Evolutionary conservation across 176 grass and related monocot species (phyloP).

Genomic region (Olyra latifolia): DNA sequence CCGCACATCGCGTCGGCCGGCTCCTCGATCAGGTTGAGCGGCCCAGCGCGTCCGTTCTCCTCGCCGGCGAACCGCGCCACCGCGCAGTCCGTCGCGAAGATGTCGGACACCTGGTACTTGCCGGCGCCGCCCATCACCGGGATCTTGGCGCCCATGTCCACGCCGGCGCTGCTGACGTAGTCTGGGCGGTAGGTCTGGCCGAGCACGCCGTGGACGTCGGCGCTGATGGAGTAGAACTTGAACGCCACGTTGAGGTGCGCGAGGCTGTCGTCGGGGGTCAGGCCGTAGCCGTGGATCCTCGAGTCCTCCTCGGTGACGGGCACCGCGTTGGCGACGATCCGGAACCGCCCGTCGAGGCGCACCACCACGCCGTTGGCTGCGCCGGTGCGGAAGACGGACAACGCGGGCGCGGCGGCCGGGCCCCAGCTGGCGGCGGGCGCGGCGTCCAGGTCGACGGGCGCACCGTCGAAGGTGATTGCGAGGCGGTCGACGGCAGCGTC

Average conservation of each 20-base stretch:
- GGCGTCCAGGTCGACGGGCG: slow-evolving; percentile 24
- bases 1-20: slow-evolving; percentile 37
- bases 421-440: slow-evolving; percentile 36
- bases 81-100: slow-evolving; percentile 51
- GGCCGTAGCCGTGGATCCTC: slow-evolving; percentile 40
- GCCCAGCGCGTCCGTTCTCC: background rate
- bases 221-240: slow-evolving; percentile 52
- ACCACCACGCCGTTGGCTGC: slow-evolving; percentile 52
- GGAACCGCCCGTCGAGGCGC: slow-evolving; percentile 48
- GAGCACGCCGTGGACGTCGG: slow-evolving; percentile 59
- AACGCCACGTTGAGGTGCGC: slow-evolving; percentile 60
- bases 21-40: slow-evolving; percentile 8
- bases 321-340: slow-evolving; percentile 44
- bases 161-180: slow-evolving; percentile 47
- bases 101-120: slow-evolving; percentile 35
- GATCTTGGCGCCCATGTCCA: slow-evolving; percentile 48
- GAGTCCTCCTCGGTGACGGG: slow-evolving; percentile 61
- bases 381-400: slow-evolving; percentile 36
- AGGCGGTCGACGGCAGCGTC: slow-evolving; percentile 47
- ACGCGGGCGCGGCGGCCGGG: slow-evolving; percentile 22
- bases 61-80: slow-evolving; percentile 41
- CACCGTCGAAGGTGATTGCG: slow-evolving; percentile 47
- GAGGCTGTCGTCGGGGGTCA: slow-evolving; percentile 44
- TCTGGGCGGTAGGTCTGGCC: slow-evolving; percentile 48
- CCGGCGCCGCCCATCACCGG: slow-evolving; percentile 45